Base-by-base conservation (phyloP, 345 rosid genomes). In the Eucalyptus paniculata region DNA sequence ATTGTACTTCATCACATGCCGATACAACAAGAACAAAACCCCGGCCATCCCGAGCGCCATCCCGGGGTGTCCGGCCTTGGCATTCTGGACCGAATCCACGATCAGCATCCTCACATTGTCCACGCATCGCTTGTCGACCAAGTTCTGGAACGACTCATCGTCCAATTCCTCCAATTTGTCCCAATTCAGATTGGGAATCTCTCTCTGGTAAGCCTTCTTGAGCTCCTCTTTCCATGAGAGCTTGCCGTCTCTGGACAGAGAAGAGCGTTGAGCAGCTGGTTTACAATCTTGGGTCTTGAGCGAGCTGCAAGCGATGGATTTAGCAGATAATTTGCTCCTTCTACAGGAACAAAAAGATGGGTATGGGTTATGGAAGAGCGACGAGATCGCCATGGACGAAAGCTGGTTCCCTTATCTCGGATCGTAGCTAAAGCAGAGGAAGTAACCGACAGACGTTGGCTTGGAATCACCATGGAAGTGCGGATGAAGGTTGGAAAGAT, bases 61-160 rank as follows among this genome's bases (percentile, higher is more conserved):
- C 2, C 96, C 95, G 24, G 96, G 96, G 88, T 94, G 96, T 24
- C 96, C 96, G 9, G 95, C 92, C 9, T 94, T 93, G 12, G 95
- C 96, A 86, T 92, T 94, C 92, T 95, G 94, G 45, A 94, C 95
- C 14, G 95, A 93, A 88, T 95, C 96, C 26, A 94, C 93, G 1
- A 94, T 92, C 89, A 95, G 88, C 90, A 94, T 92, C 88, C 95
- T 91, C n/a, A 94, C 92, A 86, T 92, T 86, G 89, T 94, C 93
- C 32, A 95, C 93, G 88, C 94, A 93, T 87, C 90, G 89, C 90
- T 93, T 92, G 44, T 92, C 95, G 14, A 93, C 93, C 67, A 92
- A 77, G 9, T 87, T 65, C 87, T 83, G 90, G 30, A 85, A 85
- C 26, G 49, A 45, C 12, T 89, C 87, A 89, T 89, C 87, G 0